These are phyloP conservation scores for Cyberlindnera euphorbiiphila DNA, from an alignment of 805 yeast genomes.

Conservation along the genomic window DNA sequence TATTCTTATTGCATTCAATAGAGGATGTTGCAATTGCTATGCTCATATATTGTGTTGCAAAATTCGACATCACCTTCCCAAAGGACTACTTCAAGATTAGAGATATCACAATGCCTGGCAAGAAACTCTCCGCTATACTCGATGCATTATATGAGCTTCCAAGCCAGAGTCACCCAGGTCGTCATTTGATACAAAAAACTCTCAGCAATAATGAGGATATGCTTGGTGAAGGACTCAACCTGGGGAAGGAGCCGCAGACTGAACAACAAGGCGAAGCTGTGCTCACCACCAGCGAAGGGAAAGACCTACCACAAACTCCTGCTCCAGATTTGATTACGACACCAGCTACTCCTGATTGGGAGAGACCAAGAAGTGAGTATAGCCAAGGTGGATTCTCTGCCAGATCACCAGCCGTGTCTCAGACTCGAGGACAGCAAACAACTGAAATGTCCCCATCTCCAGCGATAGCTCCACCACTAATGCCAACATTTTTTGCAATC, in stretches of 20 bases:
- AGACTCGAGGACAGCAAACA: too few species aligned
- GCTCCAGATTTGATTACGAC: too few species aligned
- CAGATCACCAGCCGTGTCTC: too few species aligned
- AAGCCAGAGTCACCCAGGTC: conserved; percentile 4
- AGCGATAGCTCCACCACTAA: background rate
- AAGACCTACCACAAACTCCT: too few species aligned
- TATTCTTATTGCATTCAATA: conserved; percentile 16
- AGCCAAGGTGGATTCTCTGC: too few species aligned
- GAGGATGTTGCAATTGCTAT: conserved; percentile 10
- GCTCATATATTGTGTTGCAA: conserved; percentile 6
- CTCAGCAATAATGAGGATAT: background rate
- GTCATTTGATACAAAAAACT: background rate
- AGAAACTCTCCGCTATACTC: background rate
- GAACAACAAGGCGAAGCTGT: too few species aligned
- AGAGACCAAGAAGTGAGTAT: too few species aligned
- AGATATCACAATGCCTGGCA: background rate
- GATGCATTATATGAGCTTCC: background rate
- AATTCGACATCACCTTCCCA: conserved; percentile 11
- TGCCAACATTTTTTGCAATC: too few species aligned
- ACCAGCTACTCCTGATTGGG: too few species aligned
- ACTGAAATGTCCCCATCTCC: too few species aligned
- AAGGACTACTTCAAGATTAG: conserved; percentile 13
- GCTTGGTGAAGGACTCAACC: background rate
- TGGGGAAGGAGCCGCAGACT: background rate
- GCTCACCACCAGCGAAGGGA: too few species aligned